Base-by-base conservation (phyloP, 2,329 filamentous ascomycete genomes). In the Lecanicillium sp. region DNA sequence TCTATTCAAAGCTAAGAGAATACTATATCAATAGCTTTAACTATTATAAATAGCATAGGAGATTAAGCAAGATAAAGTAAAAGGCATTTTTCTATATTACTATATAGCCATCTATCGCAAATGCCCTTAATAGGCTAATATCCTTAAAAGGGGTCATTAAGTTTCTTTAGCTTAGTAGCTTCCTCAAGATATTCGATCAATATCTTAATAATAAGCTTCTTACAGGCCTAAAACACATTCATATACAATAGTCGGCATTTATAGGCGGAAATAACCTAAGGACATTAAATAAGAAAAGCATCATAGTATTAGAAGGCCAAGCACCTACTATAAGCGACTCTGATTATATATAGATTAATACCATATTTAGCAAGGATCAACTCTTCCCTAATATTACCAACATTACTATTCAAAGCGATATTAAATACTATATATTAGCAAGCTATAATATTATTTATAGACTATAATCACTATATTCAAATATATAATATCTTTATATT, bases 231-330 rank as follows among this genome's bases (percentile, higher is more conserved):
- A 29, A 28, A 9, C 22, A 29, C 18, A 35, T 43, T 13, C 31
- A 31, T 4, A 15, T 33, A 4, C 12, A 40, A 31, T 43, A 17
- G 29, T 36, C 34, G 12, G 37, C 27, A 22, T 17, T 43, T 15
- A 30, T 30, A 5, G 12, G 30, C 20, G 33, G 37, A 12, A 32
- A 37, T 35, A n/a, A n/a, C n/a, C n/a, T n/a, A n/a, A n/a, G n/a
- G n/a, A n/a, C n/a, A n/a, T 17, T 32, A 3, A 17, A 32, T 12
- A 32, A 32, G 18, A 17, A 32, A 5, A 32, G 5, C 29, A 17
- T 32, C 7, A 5, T 17, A 17, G 29, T 17, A 17, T 17, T 32
- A 3, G 29, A 32, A 17, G 29, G 29, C 29, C 29, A 17, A 5
- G 29, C 29, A 32, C 29, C 29, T 32, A 16, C 14, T 17, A 17